phyloP scores from a whole-genome alignment of 2,329 filamentous ascomycete genomes.

The Clonostachys sp. region DNA sequence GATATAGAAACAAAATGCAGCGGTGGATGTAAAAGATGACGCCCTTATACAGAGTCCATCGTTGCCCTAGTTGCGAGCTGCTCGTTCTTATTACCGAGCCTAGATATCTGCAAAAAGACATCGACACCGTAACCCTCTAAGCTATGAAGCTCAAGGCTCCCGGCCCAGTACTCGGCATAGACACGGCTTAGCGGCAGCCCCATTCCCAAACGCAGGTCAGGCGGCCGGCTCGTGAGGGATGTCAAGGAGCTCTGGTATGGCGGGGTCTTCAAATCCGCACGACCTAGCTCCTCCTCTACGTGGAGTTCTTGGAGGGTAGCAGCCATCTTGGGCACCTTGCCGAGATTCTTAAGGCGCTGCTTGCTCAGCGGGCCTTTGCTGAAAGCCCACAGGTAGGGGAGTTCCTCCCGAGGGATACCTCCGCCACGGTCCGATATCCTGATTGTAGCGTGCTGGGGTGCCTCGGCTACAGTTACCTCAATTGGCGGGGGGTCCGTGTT shows the following conservation, averaged over 20 bases:
- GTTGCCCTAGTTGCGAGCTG: constrained; percentile 74
- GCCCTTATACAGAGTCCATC: constrained; percentile 66
- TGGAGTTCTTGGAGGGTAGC: constrained; percentile 88
- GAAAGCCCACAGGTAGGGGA: constrained; percentile 95
- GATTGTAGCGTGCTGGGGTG: constrained; percentile 91
- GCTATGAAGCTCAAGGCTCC: constrained; percentile 84
- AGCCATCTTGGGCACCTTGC: constrained; percentile 83
- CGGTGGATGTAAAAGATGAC: no score
- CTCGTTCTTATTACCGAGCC: constrained; percentile 97
- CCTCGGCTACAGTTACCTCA: constrained; percentile 91
- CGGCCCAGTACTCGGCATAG: constrained; percentile 98
- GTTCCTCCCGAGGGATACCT: constrained; percentile 77
- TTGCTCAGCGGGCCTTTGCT: constrained; percentile 82
- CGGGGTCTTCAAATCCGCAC: constrained; percentile 34
- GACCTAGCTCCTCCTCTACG: constrained; percentile 34
- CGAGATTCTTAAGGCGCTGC: constrained; percentile 77
- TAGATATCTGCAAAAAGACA: constrained; percentile 92
- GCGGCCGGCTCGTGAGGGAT: constrained; percentile 75
- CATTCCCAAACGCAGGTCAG: constrained; percentile 85
- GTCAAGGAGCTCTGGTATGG: constrained; percentile 61
- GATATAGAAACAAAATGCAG: no score
- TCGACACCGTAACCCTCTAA: constrained; percentile 95
- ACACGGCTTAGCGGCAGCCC: constrained; percentile 89
- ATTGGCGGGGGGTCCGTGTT: constrained; percentile 66
- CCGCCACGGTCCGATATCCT: constrained; percentile 93